phyloP scores from a whole-genome alignment of 2,329 filamentous ascomycete genomes.

The Juglanconis sp. region DNA sequence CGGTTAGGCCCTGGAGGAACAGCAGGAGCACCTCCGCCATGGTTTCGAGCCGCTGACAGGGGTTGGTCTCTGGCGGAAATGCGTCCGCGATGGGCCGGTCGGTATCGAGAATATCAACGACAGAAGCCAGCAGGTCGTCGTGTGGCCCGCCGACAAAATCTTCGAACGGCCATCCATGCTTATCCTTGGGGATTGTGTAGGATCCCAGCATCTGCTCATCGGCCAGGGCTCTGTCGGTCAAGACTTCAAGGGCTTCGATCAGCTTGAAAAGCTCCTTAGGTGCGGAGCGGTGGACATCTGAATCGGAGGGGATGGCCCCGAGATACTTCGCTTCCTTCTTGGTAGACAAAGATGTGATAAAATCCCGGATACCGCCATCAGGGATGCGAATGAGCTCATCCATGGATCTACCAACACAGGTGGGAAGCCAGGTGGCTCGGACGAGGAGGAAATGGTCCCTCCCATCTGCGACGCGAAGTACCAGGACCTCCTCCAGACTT shows the following conservation, averaged over 20 bases:
- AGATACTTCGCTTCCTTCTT: slow-evolving; percentile 29
- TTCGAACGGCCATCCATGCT: slow-evolving; percentile 58
- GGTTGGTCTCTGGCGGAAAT: slow-evolving; percentile 61
- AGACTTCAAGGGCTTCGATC: slow-evolving; percentile 69
- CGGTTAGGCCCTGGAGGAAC: slow-evolving; percentile 72
- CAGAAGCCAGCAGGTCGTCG: slow-evolving; percentile 3
- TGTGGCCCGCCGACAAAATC: slow-evolving; percentile 5
- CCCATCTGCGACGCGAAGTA: slow-evolving; percentile 78
- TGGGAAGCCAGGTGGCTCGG: slow-evolving; percentile 73
- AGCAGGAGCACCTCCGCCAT: slow-evolving; percentile 67
- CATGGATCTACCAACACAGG: slow-evolving; percentile 80
- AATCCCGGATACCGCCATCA: slow-evolving; percentile 68
- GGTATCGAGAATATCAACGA: slow-evolving; percentile 70
- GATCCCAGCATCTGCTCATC: slow-evolving; percentile 62
- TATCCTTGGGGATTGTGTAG: slow-evolving; percentile 47
- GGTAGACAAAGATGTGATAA: slow-evolving; percentile 31
- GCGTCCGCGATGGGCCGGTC: slow-evolving; percentile 59
- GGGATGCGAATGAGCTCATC: slow-evolving; percentile 84
- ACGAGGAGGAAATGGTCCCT: slow-evolving; percentile 90
- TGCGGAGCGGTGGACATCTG: slow-evolving; percentile 69
- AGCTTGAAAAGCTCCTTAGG: slow-evolving; percentile 87
- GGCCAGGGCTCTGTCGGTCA: slow-evolving; percentile 55
- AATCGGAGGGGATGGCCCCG: slow-evolving; percentile 52
- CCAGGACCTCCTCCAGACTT: slow-evolving; percentile 78
- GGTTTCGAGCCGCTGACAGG: slow-evolving; percentile 69